Evolutionary conservation across 2,329 filamentous ascomycete species (phyloP), one percentile per base, ranked within the genome.

Genomic region (Balansia obtecta): DNA sequence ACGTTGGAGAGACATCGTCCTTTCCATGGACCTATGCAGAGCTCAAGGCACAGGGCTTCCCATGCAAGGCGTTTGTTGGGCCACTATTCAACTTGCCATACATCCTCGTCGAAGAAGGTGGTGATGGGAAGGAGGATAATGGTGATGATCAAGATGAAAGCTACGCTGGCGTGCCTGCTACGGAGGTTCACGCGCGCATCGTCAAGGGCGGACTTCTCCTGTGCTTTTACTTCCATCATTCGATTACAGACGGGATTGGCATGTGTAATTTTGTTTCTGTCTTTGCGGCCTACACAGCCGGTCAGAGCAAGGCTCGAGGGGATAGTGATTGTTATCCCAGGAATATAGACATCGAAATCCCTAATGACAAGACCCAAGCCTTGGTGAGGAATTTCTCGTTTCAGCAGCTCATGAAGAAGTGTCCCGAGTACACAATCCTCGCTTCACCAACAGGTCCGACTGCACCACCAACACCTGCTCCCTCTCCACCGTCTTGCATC

Each of bases 241-340:
- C 68, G 7, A 57, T 71, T 22, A 67, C 65, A 15, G 71, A 73
- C 47, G 71, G 70, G 11, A 62, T 65, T 32, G 68, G 67, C 18
- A 58, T 71, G 18, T 54, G 57, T 18, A 60, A 65, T 6, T 71
- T 73, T 46, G 54, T 73, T 4, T 61, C 68, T 33, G 61, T 60
- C 12, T 65, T 73, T 43, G 64, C 68, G 4, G 61, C 60, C 2
- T 61, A 64, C 52, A 60, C 50, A 41, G 56, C 32, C 5, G 22
- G 20, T 10, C 15, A 41, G 37, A 40, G 16, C 15, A 41, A 47
- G 16, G 42, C 34, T 22, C 16, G n/a, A 3, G 15, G 6, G n/a
- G 30, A 15, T 0, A 15, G 40, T 7, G 12, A 30, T 20, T 33
- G 10, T 42, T 49, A 33, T 33, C 45, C 48, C 11, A 10, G 40